Evolutionary conservation across 192 early-diverging fungal species (phyloP), one percentile per base, ranked within the genome.

Genomic region (Allomyces javanicus): DNA sequence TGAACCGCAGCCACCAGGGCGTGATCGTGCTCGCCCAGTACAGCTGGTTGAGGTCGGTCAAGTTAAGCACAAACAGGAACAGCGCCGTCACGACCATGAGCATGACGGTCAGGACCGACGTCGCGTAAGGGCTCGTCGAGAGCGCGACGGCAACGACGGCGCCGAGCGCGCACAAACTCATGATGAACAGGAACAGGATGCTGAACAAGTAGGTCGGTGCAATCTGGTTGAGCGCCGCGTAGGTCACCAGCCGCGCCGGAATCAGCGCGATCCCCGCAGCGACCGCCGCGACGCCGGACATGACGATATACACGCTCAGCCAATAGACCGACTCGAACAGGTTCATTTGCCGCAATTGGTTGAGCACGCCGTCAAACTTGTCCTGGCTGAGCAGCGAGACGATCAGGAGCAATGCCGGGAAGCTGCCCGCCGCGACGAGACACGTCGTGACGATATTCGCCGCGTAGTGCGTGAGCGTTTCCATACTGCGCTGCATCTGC

Each of bases 21-120:
- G 21, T n/a, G 50, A 58, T 58, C 17, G 50, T 58, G 50, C 17
- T n/a, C 50, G 12, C 21, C 17, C 12, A 21, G 17, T 21, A 58
- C 50, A 58, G 50, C 50, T 58, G 50, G 50, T 58, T 58, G 50
- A 58, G 50, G 50, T 58, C 50, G 50, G 50, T 58, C 17, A 58
- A 21, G 50, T n/a, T 58, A 3, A 58, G 50, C 12, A 58, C 21
- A 58, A 58, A 58, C 50, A n/a, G 50, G 17, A 58, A n/a, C 17
- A 58, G 50, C 21, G 50, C 50, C 17, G 50, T n/a, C 4, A 58
- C 17, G 17, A n/a, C 50, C 50, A 58, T 14, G 21, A 58, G 12
- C 50, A 58, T 58, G 50, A 58, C 50, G 4, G 50, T 58, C 9
- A 58, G 17, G 0, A 58, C 50, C 17, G 50, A 58, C 50, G 50